Evolutionary conservation across 73 alveolate species (phyloP), one percentile per base, ranked within the genome.

Genomic region (Durusdinium trenchii): DNA sequence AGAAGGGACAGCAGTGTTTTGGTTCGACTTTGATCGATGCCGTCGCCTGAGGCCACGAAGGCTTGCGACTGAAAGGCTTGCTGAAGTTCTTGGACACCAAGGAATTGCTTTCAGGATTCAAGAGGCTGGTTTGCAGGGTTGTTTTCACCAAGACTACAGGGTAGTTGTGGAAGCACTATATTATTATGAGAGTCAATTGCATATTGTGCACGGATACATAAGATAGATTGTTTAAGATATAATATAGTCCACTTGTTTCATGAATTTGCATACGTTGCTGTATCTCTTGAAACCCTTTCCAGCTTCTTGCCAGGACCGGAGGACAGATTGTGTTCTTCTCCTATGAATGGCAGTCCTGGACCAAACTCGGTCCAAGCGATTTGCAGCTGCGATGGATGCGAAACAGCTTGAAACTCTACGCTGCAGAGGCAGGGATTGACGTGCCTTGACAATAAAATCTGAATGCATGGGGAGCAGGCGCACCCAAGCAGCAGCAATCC

Each of bases 331-430:
- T 84, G 5, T 84, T 84, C 76, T 84, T 84, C 60, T 84, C 94
- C 54, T 84, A 84, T 28, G 94, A 84, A 42, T 84, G 94, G 94
- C 94, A 84, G 47, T 84, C 94, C 38, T 84, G 94, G 94, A 84
- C 94, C 43, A 84, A 84, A 51, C 54, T 84, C 26, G 94, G 94
- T 40, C 94, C 94, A 35, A 51, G 47, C 76, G 94, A 84, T 51
- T 32, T 50, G 85, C 94, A 84, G 76, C 48, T 84, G 45, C 42
- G 52, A 5, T 84, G 73, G 94, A 84, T 84, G 94, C 94, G 94
- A 46, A 23, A 30, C 78, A 84, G 94, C 76, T 60, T 84, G 52
- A 30, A 23, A 35, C 43, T 43, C 76, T 84, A 84, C 36, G 64
- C 78, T 3, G 52, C 45, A 23, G 94, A 48, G 12, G 36, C 69